Base-by-base conservation (phyloP, 2,329 filamentous ascomycete species). In the Fusarium stilboides region DNA sequence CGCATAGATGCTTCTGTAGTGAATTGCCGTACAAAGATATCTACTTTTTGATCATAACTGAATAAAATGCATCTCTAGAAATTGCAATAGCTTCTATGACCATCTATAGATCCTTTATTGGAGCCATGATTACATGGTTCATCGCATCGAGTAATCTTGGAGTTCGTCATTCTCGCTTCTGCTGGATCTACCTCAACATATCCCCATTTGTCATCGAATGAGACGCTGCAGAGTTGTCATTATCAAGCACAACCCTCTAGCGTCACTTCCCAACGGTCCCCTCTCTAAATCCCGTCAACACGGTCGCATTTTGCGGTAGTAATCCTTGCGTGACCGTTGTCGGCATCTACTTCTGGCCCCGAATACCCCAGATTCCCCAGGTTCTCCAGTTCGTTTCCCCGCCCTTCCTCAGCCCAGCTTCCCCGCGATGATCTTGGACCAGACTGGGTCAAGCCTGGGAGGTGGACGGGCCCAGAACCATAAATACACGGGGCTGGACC, bases 271-370 rank as follows among this genome's bases (percentile, higher is more conserved):
- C 10, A 53, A 31, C 12, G 8, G 12, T 31, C 39, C 42, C 51
- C 44, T 47, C 42, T 34, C 39, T 45, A 47, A 33, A 50, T 13
- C 28, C 28, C 53, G 28, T 34, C 46, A 43, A 45, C 37, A 62
- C 42, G 19, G 50, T 44, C 44, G 46, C 60, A 60, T 61, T 20
- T 22, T 6, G 33, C 39, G 24, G 24, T n/a, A 15, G 19, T 34
- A 39, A 53, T n/a, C 31, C 31, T 24, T 28, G 24, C 42, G 12
- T 33, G 55, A 28, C 17, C 8, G 24, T 33, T 13, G 6, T 34
- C 71, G 71, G 71, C 28, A 3, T 53, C 46, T 37, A 74, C 26
- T 69, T 72, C 55, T 74, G 37, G 14, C 31, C 6, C 71, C 71
- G 69, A 53, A 8, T 8, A 36, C 50, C 54, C 49, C 52, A 54